phyloP scores from a whole-genome alignment of 2,329 filamentous ascomycete genomes.

The Fusarium ramigenum region DNA sequence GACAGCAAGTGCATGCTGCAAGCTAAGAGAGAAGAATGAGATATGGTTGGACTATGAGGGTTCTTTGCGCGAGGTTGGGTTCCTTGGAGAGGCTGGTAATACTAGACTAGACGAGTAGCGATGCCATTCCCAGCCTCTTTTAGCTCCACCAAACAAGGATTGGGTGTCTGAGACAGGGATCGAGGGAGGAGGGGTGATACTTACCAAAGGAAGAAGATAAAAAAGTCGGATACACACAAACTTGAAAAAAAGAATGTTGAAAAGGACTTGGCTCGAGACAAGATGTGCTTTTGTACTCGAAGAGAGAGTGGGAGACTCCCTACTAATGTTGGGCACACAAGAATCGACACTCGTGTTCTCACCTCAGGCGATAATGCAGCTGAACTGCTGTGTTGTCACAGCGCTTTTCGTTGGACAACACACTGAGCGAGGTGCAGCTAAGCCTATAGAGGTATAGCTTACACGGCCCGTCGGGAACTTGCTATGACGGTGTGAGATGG shows the following conservation, averaged over 20 bases:
- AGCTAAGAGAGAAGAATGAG: conserved; percentile 38
- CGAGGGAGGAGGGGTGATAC: background rate
- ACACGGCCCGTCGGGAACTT: conserved; percentile 33
- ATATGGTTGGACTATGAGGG: conserved; percentile 48
- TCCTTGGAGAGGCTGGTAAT: conserved; percentile 37
- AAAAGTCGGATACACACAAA: background rate
- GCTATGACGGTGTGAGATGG: conserved; percentile 12
- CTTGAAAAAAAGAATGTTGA: background rate
- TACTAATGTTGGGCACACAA: conserved; percentile 18
- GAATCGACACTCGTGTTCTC: conserved; percentile 18
- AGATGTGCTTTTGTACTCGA: conserved; percentile 2
- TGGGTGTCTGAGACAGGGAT: conserved; percentile 15
- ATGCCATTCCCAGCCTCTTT: conserved; percentile 40
- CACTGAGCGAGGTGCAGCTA: conserved; percentile 4
- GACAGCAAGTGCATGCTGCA: conserved; percentile 43
- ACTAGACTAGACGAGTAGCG: background rate
- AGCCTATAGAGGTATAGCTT: conserved; percentile 2
- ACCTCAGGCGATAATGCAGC: conserved; percentile 23
- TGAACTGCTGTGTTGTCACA: conserved; percentile 33
- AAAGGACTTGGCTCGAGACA: background rate
- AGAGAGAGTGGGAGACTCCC: background rate
- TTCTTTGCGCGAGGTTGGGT: conserved; percentile 43
- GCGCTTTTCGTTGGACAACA: conserved; percentile 13
- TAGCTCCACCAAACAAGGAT: conserved; percentile 33
- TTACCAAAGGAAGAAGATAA: conserved; percentile 14